Evolutionary conservation across 257 asterid genomes (phyloP).

Genomic region (Solanum virginianum): DNA sequence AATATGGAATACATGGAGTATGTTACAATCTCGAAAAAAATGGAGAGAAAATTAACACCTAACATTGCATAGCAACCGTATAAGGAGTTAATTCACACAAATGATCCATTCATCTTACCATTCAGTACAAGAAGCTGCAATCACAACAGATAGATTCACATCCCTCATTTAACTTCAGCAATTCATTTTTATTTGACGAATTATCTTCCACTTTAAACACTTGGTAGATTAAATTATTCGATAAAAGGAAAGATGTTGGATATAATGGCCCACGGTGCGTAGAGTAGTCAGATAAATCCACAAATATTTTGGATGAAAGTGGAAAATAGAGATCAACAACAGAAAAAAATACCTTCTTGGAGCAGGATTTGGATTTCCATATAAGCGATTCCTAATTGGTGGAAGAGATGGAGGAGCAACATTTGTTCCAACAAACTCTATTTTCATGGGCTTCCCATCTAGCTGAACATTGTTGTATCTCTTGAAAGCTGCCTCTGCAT

Average conservation of each 20-base stretch:
- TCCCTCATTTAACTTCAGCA: not conserved
- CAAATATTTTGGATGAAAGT: not conserved
- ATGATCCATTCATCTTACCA: not conserved
- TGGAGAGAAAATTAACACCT: not conserved
- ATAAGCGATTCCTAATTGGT: slow-evolving; percentile 7
- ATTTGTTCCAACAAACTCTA: slow-evolving; percentile 50
- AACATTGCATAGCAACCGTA: not conserved
- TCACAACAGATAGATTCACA: not conserved
- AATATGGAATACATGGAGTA: not conserved
- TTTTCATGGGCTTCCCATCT: slow-evolving; percentile 64
- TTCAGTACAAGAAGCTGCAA: not conserved
- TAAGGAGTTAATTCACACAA: not conserved
- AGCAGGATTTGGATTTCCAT: slow-evolving; percentile 15
- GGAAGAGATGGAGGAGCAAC: slow-evolving; percentile 11
- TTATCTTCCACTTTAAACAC: not conserved
- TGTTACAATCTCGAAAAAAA: not conserved
- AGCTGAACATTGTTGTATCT: slow-evolving; percentile 56
- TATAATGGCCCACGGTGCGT: not conserved
- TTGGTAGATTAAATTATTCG: not conserved
- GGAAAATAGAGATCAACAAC: not conserved
- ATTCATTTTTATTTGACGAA: not conserved
- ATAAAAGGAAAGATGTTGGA: not conserved
- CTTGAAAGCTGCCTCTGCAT: slow-evolving; percentile 57
- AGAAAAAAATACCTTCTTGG: slow-evolving; percentile 22
- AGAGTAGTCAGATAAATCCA: not conserved